Conservation (phyloP, 371 early-diverging fungal genomes). For the Apophysomyces elegans region DNA sequence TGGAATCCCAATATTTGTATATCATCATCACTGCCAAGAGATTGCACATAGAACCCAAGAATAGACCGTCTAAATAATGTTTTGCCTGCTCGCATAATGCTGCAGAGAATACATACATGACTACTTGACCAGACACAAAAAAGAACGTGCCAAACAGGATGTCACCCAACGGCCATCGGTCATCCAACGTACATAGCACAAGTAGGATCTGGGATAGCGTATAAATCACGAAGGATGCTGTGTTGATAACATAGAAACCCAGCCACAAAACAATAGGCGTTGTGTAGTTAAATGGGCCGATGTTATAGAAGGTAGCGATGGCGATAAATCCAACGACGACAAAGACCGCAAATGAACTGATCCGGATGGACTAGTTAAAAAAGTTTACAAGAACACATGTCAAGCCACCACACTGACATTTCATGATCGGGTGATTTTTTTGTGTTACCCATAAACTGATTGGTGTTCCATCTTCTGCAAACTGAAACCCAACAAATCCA, state of each 20-base stretch:
- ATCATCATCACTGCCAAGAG: slow-evolving; percentile 93
- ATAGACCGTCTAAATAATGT: slow-evolving; percentile 91
- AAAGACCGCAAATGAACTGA: slow-evolving; percentile 68
- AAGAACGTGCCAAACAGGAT: slow-evolving; percentile 79
- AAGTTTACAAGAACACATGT: slow-evolving; percentile 19
- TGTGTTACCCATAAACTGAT: slow-evolving; percentile 53
- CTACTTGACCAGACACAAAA: slow-evolving; percentile 76
- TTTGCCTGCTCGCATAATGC: slow-evolving; percentile 76
- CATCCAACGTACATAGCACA: slow-evolving; percentile 85
- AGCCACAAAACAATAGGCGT: slow-evolving; percentile 74
- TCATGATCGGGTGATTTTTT: slow-evolving; percentile 13
- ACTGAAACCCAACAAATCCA: slow-evolving; percentile 92
- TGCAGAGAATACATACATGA: slow-evolving; percentile 66
- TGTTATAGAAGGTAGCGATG: slow-evolving; percentile 75
- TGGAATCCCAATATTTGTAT: slow-evolving; percentile 95
- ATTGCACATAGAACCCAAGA: slow-evolving; percentile 82
- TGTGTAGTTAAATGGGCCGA: slow-evolving; percentile 61
- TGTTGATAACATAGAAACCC: slow-evolving; percentile 76
- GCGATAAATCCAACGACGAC: slow-evolving; percentile 67
- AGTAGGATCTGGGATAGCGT: slow-evolving; percentile 79
- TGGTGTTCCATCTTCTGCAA: slow-evolving; percentile 92
- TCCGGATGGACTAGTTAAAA: slow-evolving; percentile 66
- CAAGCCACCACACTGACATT: slow-evolving; percentile 2
- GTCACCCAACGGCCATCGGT: slow-evolving; percentile 87
- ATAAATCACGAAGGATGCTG: slow-evolving; percentile 73